Evolutionary conservation across 768 basidiomycete species (phyloP).

Genomic region (Leccinum variicolor): DNA sequence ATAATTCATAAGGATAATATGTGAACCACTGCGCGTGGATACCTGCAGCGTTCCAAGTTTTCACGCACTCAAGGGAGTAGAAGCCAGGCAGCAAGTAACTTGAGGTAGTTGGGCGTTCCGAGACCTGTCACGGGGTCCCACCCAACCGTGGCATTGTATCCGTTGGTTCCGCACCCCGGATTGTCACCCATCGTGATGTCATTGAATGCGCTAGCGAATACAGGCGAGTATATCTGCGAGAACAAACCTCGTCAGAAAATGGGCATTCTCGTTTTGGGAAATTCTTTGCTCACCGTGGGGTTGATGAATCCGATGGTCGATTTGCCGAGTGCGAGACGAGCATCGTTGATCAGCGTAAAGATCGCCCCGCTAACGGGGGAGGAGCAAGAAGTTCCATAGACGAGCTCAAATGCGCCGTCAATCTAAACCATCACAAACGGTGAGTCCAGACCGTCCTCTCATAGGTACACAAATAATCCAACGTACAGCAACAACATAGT

Average conservation of each 20-base stretch:
- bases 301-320: conserved; percentile 41
- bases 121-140: conserved; percentile 37
- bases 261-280: neutral
- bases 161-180: conserved; percentile 27
- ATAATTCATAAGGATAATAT: neutral
- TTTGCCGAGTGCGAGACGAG: conserved; percentile 31
- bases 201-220: conserved; percentile 16
- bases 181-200: conserved; percentile 22
- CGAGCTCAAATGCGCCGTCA: conserved; percentile 32
- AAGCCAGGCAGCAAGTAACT: conserved; percentile 43
- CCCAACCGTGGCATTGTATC: conserved; percentile 22
- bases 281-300: conserved; percentile 38
- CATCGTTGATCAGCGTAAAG: conserved; percentile 37
- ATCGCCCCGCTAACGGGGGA: conserved; percentile 32
- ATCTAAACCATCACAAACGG: conserved; percentile 20
- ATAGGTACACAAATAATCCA: neutral
- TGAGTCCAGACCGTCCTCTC: neutral
- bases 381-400: conserved; percentile 34
- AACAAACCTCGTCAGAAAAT: neutral
- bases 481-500: conserved; percentile 23
- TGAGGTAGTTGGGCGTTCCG: conserved; percentile 45
- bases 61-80: conserved; percentile 30
- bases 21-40: neutral
- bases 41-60: neutral
- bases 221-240: conserved; percentile 16